These are phyloP conservation scores for Microbotryomycetes sp. DNA, from an alignment of 1,284 basidiomycete species.

Conservation along the genomic window DNA sequence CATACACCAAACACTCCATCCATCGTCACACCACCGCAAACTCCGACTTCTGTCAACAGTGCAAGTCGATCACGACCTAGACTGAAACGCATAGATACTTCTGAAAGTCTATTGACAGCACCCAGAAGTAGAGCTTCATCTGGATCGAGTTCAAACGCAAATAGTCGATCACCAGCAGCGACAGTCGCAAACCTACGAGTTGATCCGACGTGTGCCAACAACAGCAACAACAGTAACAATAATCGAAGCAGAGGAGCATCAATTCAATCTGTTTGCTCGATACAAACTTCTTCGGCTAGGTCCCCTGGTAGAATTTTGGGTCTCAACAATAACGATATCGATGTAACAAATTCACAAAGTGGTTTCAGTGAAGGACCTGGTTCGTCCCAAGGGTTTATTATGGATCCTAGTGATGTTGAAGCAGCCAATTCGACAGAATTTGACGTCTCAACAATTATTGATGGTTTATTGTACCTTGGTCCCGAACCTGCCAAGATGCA, in stretches of 20 bases:
- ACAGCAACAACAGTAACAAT: neutral
- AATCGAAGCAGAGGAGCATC: neutral
- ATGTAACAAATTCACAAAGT: neutral
- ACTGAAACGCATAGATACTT: constrained; percentile 13
- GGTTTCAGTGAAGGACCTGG: neutral
- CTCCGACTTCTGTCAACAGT: neutral
- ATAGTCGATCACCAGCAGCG: neutral
- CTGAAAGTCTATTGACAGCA: constrained; percentile 1
- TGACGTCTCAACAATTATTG: constrained; percentile 76
- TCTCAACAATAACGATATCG: neutral
- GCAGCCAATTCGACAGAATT: constrained; percentile 47
- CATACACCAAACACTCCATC: neutral
- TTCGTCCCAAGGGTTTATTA: neutral
- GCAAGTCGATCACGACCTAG: neutral
- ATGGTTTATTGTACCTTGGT: constrained; percentile 82
- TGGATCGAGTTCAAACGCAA: neutral
- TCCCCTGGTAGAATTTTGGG: neutral
- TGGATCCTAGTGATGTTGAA: constrained; percentile 1
- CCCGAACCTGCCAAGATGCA: constrained; percentile 70
- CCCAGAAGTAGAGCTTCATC: neutral
- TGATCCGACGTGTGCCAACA: neutral
- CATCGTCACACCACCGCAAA: neutral
- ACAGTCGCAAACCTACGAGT: neutral
- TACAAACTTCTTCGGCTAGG: neutral
- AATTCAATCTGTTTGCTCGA: neutral